Evolutionary conservation across 2,329 filamentous ascomycete genomes (phyloP), one percentile per base, ranked within the genome.

Genomic region (Proliferodiscus dingleyae): DNA sequence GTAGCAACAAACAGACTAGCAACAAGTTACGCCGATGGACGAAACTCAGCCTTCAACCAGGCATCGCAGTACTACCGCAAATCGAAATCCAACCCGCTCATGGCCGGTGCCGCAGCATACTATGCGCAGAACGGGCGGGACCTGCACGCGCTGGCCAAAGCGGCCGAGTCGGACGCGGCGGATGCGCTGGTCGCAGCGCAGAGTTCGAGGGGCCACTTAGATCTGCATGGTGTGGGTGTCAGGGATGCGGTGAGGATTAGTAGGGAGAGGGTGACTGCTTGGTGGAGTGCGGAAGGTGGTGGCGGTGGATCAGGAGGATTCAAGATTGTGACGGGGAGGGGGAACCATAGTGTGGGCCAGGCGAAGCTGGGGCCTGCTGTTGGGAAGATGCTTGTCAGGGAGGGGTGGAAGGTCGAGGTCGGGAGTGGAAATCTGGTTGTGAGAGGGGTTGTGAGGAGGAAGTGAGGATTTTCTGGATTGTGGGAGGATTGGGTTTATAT

Each of bases 141-240:
- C 37, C 75, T 81, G 47, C 71, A 77, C 4, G 74, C 71, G 10
- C 70, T 71, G 34, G 77, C 81, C 2, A 75, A 77, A 50, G 69
- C 70, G 15, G 75, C 80, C n/a, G 71, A 72, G 15, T 80, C 81
- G n/a, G 71, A 72, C 0, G 81, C 81, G 1, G 87, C 89, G 1
- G 85, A 93, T 57, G 66, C 76, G 0, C 72, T 84, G 3, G 90
- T 91, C 1, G 73, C 81, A 9, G 62, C 68, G 8, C 84, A 89
- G 60, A 90, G 87, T 41, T 74, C 73, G 0, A 49, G 63, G 1
- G 71, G 66, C 1, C 69, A 74, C 16, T 71, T 94, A 6, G 91
- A 97, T 64, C 70, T 97, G 21, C 91, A 97, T 63, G 88, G 89
- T 5, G 80, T 95, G 4, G 81, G 75, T 36, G 89, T 96, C 1